phyloP scores from a whole-genome alignment of 2,329 filamentous ascomycete genomes.

The Aspergillus transmontanensis region DNA sequence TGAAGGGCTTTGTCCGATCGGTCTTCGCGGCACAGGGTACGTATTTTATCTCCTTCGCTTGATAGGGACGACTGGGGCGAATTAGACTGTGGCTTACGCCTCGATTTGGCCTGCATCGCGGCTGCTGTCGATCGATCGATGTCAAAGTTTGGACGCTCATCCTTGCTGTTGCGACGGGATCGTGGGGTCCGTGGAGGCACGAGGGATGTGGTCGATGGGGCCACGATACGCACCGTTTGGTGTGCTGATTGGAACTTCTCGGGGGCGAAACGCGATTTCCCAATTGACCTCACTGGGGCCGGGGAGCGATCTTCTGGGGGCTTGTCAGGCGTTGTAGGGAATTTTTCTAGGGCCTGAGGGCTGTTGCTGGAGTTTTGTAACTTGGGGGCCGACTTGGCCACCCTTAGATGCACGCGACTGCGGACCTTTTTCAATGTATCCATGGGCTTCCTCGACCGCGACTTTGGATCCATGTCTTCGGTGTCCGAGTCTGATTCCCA shows the following conservation, averaged over 20 bases:
- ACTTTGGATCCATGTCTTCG: constrained; percentile 37
- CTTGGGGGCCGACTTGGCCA: constrained; percentile 40
- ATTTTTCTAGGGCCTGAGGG: constrained; percentile 26
- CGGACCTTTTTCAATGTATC: constrained; percentile 45
- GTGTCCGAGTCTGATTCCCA: constrained; percentile 45
- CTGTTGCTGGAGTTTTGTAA: constrained; percentile 29
- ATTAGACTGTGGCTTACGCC: constrained; percentile 35
- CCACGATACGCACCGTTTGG: constrained; percentile 39
- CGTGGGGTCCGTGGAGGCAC: constrained; percentile 26
- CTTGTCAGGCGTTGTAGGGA: constrained; percentile 33
- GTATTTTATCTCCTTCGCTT: constrained; percentile 31
- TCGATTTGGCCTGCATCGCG: constrained; percentile 38
- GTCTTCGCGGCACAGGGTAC: constrained; percentile 36
- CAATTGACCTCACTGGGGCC: constrained; percentile 19
- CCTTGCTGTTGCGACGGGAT: constrained; percentile 28
- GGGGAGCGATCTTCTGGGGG: constrained; percentile 17
- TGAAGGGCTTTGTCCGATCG: constrained; percentile 27
- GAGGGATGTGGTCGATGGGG: constrained; percentile 39
- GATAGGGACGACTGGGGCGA: constrained; percentile 26
- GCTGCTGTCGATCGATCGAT: constrained; percentile 40
- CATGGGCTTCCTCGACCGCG: constrained; percentile 39
- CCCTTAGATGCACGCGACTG: constrained; percentile 41
- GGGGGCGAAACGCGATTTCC: constrained; percentile 25
- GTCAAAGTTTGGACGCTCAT: constrained; percentile 26
- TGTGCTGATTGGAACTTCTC: constrained; percentile 29